Conservation (phyloP, 805 yeast species). For the Suhomyces emberorum region DNA sequence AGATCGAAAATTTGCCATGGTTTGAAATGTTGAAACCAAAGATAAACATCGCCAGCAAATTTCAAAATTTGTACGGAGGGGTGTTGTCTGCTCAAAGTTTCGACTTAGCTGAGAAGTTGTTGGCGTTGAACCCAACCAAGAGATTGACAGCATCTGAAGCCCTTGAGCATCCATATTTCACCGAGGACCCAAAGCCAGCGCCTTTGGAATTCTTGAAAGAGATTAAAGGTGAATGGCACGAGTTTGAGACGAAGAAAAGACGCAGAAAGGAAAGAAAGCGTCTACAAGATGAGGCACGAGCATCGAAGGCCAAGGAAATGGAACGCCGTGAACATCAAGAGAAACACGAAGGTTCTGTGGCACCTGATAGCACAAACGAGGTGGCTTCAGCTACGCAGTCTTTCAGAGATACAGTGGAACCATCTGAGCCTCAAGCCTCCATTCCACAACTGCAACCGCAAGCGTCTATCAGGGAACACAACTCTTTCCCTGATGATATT, state of each 20-base stretch:
- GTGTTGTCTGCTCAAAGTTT: slow-evolving; percentile 40
- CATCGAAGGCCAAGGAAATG: slow-evolving; percentile 1
- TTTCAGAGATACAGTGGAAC: no score
- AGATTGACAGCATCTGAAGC: slow-evolving; percentile 72
- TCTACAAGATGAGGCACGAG: slow-evolving; percentile 26
- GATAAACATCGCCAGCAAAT: slow-evolving; percentile 29
- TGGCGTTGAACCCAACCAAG: slow-evolving; percentile 63
- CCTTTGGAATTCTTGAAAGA: slow-evolving; percentile 53
- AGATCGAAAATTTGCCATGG: slow-evolving; percentile 83
- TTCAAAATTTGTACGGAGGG: slow-evolving; percentile 27
- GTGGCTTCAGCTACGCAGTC: no score
- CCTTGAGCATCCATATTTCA: slow-evolving; percentile 66
- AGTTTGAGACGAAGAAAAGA: slow-evolving; percentile 86
- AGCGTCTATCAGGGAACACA: no score
- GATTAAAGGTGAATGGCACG: slow-evolving; percentile 92
- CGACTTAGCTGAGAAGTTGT: slow-evolving; percentile 60
- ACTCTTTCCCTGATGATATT: no score
- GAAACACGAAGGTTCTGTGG: no score
- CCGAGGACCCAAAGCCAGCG: slow-evolving; percentile 62
- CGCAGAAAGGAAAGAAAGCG: slow-evolving; percentile 49
- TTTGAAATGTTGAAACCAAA: slow-evolving; percentile 75
- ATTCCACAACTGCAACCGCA: no score
- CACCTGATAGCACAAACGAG: no score
- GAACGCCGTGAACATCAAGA: neutral
- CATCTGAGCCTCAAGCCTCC: no score